Evolutionary conservation across 106 monocot species (phyloP).

Genomic region (Allium cepa): DNA sequence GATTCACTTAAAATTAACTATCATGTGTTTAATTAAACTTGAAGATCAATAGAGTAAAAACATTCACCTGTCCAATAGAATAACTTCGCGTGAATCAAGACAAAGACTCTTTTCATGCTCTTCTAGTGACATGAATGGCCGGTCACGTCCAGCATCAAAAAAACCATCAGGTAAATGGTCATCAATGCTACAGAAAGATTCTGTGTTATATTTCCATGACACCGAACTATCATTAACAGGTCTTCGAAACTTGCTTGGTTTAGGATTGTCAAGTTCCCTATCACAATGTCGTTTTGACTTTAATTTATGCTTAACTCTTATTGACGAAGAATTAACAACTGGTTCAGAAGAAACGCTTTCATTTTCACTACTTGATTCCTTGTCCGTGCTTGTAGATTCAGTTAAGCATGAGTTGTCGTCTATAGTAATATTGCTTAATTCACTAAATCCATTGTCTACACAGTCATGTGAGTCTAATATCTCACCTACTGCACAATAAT

Average conservation of each 20-base stretch:
- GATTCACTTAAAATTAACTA: background rate
- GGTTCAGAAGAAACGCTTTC: conserved; percentile 15
- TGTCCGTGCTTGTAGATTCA: conserved; percentile 18
- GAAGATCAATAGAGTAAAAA: too few relatives aligned
- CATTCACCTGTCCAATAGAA: conserved; percentile 86
- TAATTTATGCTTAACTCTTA: conserved; percentile 23
- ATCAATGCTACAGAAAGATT: conserved; percentile 72
- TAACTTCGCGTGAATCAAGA: conserved; percentile 85
- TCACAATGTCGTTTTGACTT: conserved; percentile 80
- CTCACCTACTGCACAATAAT: conserved; percentile 25
- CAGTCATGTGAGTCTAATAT: conserved; percentile 12
- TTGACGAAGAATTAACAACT: conserved; percentile 22
- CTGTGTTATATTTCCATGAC: conserved; percentile 68
- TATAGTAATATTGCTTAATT: conserved; percentile 10
- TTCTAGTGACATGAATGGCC: conserved; percentile 60
- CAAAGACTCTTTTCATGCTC: conserved; percentile 43
- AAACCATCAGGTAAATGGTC: conserved; percentile 94
- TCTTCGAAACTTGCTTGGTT: conserved; percentile 63
- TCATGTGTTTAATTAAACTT: too few relatives aligned
- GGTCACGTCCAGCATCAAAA: conserved; percentile 97
- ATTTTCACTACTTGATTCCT: conserved; percentile 21
- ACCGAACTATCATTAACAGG: conserved; percentile 50
- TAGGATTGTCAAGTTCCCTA: conserved; percentile 68
- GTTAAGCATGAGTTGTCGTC: conserved; percentile 28
- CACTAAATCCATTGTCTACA: conserved; percentile 9